Evolutionary conservation across 176 grass and related monocot species (phyloP), one percentile per base, ranked within the genome.

Genomic region (Zea luxurians): DNA sequence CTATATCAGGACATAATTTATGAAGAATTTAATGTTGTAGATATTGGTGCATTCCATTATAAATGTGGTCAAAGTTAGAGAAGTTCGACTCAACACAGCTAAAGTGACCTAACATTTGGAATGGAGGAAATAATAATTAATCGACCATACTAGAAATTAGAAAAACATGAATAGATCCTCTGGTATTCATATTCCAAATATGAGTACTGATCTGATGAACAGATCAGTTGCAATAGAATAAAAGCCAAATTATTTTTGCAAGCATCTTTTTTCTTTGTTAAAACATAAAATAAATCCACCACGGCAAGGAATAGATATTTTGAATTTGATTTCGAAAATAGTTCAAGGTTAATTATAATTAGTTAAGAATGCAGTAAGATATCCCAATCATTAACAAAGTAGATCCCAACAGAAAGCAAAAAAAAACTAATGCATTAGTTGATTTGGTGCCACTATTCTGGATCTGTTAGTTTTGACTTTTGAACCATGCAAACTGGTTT

Each of bases 351-450:
- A 10, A 52, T 8, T 64, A n/a, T 64, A 61, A 38, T 65, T 61
- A 66, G 36, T 81, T 64, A 85, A 71, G 34, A 84, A 89, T 59
- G 48, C 35, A 84, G 55, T 36, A 89, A 11, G 58, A 65, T 64
- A 11, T n/a, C 10, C 53, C 9, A 59, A 12, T 58, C 35, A 71
- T 7, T 73, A 64, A 82, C 41, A 83, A 44, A 61, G 7, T 73
- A 60, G 48, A 21, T 77, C 67, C 17, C 49, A 82, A 43, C 55
- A 50, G 66, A 4, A 73, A 68, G 15, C 9, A 79, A 68, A 20
- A 68, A 67, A 27, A 27, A 34, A 44, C 8, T 45, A 78, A 35
- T 52, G 16, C 62, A 69, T 46, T 44, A 88, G 52, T 76, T 57
- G 2, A 76, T 76, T 76, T 76, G 47, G 82, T 84, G 64, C 63